A percentile compares a stretch with the other conserved stretches of the same genome.
Conservation (phyloP, 2,329 filamentous ascomycete species). For the Periconia macrospinosa region DNA sequence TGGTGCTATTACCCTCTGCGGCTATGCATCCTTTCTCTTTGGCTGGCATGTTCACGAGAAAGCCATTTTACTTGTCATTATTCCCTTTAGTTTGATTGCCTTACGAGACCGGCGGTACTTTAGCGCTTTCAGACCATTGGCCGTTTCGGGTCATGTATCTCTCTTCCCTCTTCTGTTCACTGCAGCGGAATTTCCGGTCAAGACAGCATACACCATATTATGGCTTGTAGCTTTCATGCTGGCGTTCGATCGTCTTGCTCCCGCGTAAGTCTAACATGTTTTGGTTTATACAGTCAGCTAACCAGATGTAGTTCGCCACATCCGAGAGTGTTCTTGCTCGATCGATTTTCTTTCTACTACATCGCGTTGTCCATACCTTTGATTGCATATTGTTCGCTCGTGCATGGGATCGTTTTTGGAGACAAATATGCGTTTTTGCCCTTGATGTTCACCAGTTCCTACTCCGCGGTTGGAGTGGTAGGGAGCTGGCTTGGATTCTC, state of each 20-base stretch:
- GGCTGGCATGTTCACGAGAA: conserved; percentile 99
- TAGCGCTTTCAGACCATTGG: conserved; percentile 86
- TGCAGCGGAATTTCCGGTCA: conserved; percentile 87
- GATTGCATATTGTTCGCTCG: conserved; percentile 82
- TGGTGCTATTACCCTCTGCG: conserved; percentile 86
- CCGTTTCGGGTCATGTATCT: conserved; percentile 91
- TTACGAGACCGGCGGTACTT: conserved; percentile 88
- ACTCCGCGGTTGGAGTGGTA: conserved; percentile 90
- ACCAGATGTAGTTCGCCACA: conserved; percentile 60
- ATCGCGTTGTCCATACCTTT: conserved; percentile 87
- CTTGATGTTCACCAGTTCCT: conserved; percentile 95
- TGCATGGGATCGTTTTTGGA: conserved; percentile 84
- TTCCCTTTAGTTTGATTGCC: conserved; percentile 91
- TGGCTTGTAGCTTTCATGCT: conserved; percentile 88
- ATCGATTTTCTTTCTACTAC: conserved; percentile 87
- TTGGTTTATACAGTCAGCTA: conserved; percentile 9
- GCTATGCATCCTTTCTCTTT: conserved; percentile 94
- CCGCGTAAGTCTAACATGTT: conserved; percentile 58
- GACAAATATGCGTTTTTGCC: conserved; percentile 85
- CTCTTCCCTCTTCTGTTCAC: conserved; percentile 94
- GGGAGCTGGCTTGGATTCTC: conserved; percentile 95
- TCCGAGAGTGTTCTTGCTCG: conserved; percentile 83
- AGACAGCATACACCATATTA: conserved; percentile 87
- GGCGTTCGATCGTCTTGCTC: conserved; percentile 83
- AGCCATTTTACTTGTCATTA: conserved; percentile 88